Evolutionary conservation across 2,329 filamentous ascomycete genomes (phyloP).

Genomic region (Cladophialophora psammophila): DNA sequence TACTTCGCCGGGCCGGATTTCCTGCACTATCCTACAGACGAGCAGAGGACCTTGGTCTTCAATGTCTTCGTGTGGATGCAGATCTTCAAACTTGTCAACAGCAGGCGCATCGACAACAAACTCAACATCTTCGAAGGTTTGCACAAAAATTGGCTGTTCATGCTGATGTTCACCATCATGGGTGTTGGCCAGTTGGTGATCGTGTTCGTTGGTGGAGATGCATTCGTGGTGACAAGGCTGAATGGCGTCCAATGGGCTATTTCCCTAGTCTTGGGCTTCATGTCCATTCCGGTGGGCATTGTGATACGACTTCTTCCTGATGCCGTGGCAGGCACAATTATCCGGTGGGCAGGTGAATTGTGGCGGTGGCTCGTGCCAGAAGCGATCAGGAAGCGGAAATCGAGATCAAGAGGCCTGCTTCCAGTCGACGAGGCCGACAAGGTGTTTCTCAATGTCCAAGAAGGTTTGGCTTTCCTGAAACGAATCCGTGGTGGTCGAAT

Average conservation of each 20-base stretch:
- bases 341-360: conserved; percentile 42
- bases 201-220: conserved; percentile 64
- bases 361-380: conserved; percentile 53
- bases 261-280: conserved; percentile 56
- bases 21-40: conserved; percentile 57
- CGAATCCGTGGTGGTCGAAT: conserved; percentile 69
- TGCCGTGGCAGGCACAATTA: too few species aligned
- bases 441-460: conserved; percentile 65
- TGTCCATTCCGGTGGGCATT: conserved; percentile 61
- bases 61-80: conserved; percentile 77
- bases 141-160: conserved; percentile 64
- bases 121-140: conserved; percentile 69
- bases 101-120: conserved; percentile 67
- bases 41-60: conserved; percentile 69
- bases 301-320: conserved; percentile 61
- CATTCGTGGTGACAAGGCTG: conserved; percentile 61
- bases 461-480: conserved; percentile 71
- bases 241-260: conserved; percentile 63
- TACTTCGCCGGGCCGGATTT: conserved; percentile 67
- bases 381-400: conserved; percentile 34
- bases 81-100: conserved; percentile 67
- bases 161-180: conserved; percentile 65
- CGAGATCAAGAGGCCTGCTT: conserved; percentile 34
- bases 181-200: conserved; percentile 65
- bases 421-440: conserved; percentile 51